A percentile compares a stretch with the other conserved stretches of the same genome.
phyloP scores from a whole-genome alignment of 768 basidiomycete genomes.

The Phaeotremella skinneri region DNA sequence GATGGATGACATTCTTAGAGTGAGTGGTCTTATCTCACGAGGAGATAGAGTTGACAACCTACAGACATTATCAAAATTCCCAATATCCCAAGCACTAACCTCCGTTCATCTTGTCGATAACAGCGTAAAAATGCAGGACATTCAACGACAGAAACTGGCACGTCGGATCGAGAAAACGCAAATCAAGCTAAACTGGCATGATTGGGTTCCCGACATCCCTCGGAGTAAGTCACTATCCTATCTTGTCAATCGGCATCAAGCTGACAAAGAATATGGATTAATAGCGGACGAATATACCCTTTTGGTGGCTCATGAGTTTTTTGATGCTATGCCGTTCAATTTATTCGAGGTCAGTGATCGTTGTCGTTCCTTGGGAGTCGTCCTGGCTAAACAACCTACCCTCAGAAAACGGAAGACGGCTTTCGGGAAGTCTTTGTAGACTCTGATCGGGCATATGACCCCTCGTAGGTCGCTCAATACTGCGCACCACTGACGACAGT shows the following conservation, averaged over 20 bases:
- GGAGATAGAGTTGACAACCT: background rate
- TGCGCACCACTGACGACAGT: conserved; percentile 17
- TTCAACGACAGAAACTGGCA: conserved; percentile 62
- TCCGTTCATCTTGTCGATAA: conserved; percentile 78
- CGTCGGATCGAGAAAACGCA: conserved; percentile 22
- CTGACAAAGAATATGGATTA: conserved; percentile 2
- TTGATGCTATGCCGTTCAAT: conserved; percentile 92
- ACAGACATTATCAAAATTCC: conserved; percentile 43
- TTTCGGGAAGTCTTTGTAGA: conserved; percentile 84
- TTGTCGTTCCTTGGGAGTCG: background rate
- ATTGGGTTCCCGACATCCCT: conserved; percentile 67
- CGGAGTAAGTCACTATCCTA: conserved; percentile 40
- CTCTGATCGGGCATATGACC: conserved; percentile 52
- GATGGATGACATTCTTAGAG: conserved; percentile 82
- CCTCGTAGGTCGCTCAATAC: conserved; percentile 16
- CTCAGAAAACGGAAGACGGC: conserved; percentile 61
- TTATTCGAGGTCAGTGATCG: conserved; percentile 66
- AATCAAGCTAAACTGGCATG: conserved; percentile 64
- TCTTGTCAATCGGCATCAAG: background rate
- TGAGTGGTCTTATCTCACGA: conserved; percentile 45
- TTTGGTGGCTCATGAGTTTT: conserved; percentile 93
- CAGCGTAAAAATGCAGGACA: conserved; percentile 63
- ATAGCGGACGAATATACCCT: conserved; percentile 65
- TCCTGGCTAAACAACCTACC: background rate
- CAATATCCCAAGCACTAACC: conserved; percentile 47